Percentiles rank a stretch among this genome's conserved stretches.
phyloP scores from a whole-genome alignment of 2,329 filamentous ascomycete species.

The Fusarium tricinctum region DNA sequence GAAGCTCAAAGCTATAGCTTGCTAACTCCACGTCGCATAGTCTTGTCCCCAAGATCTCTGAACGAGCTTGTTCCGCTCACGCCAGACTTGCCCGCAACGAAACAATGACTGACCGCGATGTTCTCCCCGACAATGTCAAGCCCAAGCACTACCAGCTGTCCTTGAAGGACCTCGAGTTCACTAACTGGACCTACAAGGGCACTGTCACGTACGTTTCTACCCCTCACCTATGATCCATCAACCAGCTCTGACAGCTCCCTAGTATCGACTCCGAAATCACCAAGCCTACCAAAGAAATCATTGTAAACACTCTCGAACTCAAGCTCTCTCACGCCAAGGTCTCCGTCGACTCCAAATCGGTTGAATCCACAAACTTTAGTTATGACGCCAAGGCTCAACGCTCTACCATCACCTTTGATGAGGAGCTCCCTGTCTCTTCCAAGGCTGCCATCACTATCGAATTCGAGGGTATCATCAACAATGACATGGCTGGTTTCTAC shows the following conservation, averaged over 20 bases:
- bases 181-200: constrained; percentile 82
- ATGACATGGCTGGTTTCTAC: constrained; percentile 94
- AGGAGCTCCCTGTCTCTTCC: constrained; percentile 76
- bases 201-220: constrained; percentile 69
- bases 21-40: constrained; percentile 38
- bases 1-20: constrained; percentile 44
- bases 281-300: constrained; percentile 79
- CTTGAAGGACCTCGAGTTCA: constrained; percentile 84
- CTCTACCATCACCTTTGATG: constrained; percentile 80
- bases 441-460: constrained; percentile 77
- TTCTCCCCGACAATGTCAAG: constrained; percentile 76
- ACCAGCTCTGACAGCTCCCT: constrained; percentile 30
- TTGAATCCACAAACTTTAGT: constrained; percentile 75
- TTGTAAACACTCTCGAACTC: constrained; percentile 88
- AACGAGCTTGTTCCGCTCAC: constrained; percentile 55
- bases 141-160: constrained; percentile 88
- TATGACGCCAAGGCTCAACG: constrained; percentile 90
- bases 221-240: constrained; percentile 23
- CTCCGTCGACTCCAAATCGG: constrained; percentile 66
- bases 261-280: constrained; percentile 82
- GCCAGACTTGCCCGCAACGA: constrained; percentile 54
- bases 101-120: constrained; percentile 71
- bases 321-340: constrained; percentile 78
- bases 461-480: constrained; percentile 88
- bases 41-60: constrained; percentile 47